Base-by-base conservation (phyloP, 352 stramenopile species). In the Phytophthora agathidicida region DNA sequence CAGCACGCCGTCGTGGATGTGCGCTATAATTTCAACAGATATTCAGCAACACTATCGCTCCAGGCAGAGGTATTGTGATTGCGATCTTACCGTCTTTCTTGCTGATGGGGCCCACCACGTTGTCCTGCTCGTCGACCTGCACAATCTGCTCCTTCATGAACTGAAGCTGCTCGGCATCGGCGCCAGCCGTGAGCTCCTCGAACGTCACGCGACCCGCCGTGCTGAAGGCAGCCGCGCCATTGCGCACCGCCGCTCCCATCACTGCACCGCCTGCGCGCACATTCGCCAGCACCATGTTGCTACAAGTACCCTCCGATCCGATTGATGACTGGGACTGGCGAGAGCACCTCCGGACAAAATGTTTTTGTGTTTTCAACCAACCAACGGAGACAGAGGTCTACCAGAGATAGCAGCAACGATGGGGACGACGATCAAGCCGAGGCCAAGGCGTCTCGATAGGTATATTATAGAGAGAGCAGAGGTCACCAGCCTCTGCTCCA, bases 121-220 rank as follows among this genome's bases (percentile, higher is more conserved):
- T 62, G 68, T 97, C 90, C 31, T 77, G 50, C 46, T 91, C 76
- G 58, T 97, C 83, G 27, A 97, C 90, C 41, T 96, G 73, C 65
- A 97, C 94, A 60, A 93, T 78, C 68, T 86, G 80, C 66, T 97
- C 90, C 63, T 97, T 83, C 90, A 97, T 97, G 55, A 96, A 88
- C 72, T 88, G 47, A 51, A 95, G 68, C 70, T 97, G 90, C 45
- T 88, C 79, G 7, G 61, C 52, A 52, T 97, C 89, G 10, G 85
- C 82, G 19, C 67, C 72, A 3, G 77, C 79, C 27, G 81, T 87
- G 39, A 94, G 63, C 37, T 85, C 68, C 31, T 91, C 85, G 33
- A 91, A 92, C 1, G 58, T 69, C 26, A 71, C 55, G 16, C 77
- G 81, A 7, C 38, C 63, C 10, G 35, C 47, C 14, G 38, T 36